phyloP scores from a whole-genome alignment of 2,329 filamentous ascomycete species.

The Penicillium sp. region DNA sequence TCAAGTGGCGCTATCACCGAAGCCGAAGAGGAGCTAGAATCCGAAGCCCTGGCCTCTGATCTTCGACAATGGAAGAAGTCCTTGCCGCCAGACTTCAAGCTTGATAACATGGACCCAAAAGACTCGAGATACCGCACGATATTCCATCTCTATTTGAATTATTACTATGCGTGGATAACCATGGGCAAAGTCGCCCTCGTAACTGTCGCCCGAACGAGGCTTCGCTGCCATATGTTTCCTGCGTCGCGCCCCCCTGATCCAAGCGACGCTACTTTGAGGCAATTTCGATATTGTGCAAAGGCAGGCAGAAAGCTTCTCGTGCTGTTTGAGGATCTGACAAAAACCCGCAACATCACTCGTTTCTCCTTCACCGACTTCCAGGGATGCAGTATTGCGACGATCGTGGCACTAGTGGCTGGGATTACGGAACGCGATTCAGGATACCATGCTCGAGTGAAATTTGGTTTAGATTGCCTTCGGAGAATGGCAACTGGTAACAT shows the following conservation, averaged over 20 bases:
- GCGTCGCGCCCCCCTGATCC: constrained; percentile 9
- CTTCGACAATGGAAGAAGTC: constrained; percentile 37
- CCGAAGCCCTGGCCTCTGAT: constrained; percentile 17
- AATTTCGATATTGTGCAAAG: constrained; percentile 31
- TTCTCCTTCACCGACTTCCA: constrained; percentile 46
- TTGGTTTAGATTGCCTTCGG: constrained; percentile 35
- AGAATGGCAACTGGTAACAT: constrained; percentile 38
- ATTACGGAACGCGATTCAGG: constrained; percentile 37
- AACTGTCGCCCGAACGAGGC: constrained; percentile 26
- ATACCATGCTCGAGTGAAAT: constrained; percentile 31
- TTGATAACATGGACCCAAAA: constrained; percentile 30
- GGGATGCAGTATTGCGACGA: constrained; percentile 42
- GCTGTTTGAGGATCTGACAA: constrained; percentile 33
- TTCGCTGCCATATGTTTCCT: constrained; percentile 2
- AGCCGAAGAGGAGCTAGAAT: neutral
- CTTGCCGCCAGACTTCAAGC: constrained; percentile 27
- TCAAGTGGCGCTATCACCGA: neutral
- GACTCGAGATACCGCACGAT: constrained; percentile 34
- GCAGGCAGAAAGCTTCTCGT: constrained; percentile 35
- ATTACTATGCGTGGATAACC: constrained; percentile 41
- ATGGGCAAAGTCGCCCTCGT: constrained; percentile 40
- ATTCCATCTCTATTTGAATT: constrained; percentile 40
- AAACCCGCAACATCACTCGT: constrained; percentile 33
- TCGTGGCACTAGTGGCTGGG: constrained; percentile 36
- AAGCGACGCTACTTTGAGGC: neutral